Evolutionary conservation across 805 yeast species (phyloP).

Genomic region (Lachancea meyersii): DNA sequence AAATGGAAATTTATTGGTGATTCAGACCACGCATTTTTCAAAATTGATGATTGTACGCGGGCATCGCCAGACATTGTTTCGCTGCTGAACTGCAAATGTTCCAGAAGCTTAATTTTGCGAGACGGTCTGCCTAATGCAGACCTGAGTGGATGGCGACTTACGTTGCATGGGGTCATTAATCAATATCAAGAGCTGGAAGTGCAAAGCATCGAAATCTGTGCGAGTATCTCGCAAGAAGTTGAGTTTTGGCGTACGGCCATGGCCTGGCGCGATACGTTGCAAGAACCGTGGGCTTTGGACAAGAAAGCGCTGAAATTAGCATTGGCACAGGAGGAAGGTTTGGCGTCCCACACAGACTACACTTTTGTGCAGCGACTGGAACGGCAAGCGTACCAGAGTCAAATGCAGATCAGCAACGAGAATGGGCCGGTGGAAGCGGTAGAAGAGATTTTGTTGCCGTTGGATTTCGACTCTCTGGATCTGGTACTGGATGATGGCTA

Average conservation of each 20-base stretch:
- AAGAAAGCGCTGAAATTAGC: constrained; percentile 16
- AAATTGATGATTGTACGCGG: constrained; percentile 23
- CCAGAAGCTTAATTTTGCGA: constrained; percentile 14
- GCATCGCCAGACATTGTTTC: constrained; percentile 6
- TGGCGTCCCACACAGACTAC: constrained; percentile 5
- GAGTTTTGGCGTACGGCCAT: constrained; percentile 35
- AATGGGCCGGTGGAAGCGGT: not conserved
- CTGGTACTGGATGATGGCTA: not conserved
- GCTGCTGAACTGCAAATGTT: constrained; percentile 27
- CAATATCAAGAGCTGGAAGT: constrained; percentile 30
- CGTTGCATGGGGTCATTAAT: constrained; percentile 24
- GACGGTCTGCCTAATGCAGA: constrained; percentile 19
- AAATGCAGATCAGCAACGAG: constrained; percentile 13
- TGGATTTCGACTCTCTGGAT: not conserved
- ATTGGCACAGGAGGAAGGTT: constrained; percentile 2
- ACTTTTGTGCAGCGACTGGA: constrained; percentile 20
- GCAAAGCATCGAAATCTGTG: constrained; percentile 20
- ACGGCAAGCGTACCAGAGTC: constrained; percentile 14
- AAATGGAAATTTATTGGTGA: constrained; percentile 15
- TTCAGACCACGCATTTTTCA: constrained; percentile 19
- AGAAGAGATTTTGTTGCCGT: not conserved
- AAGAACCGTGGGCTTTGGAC: constrained; percentile 33
- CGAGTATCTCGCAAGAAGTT: constrained; percentile 29
- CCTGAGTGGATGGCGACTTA: constrained; percentile 25
- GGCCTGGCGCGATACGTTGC: constrained; percentile 20